Base-by-base conservation (phyloP, 164 flowering plant genomes). In the Houttuynia cordata region DNA sequence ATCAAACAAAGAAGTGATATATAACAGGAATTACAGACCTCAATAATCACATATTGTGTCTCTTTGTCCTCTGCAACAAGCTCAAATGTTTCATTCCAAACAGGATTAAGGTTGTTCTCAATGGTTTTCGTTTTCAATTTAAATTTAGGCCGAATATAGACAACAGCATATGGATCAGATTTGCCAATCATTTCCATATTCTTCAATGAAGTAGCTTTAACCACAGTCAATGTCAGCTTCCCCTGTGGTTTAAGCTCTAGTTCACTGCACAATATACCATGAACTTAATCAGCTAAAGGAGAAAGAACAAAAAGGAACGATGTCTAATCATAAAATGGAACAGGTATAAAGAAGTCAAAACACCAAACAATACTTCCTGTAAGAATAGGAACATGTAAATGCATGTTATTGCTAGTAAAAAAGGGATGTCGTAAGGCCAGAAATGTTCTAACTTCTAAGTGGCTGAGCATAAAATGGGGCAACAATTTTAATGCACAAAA, bases 101-200 rank as follows among this genome's bases (percentile, higher is more conserved):
- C 81, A 64, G 99, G 99, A 74, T 88, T 88, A 53, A 94, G 80
- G 76, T 91, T 94, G 77, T 91, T 84, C 5, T 91, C 83, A 21
- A 91, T 49, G 57, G 75, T 80, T 67, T 85, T 82, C 50, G 99
- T 81, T 70, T 94, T 91, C 53, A 81, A 76, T 75, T 87, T 94
- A 74, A 81, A 81, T 22, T 88, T 64, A 50, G 97, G 97, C 21
- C 91, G 89, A 62, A 94, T 77, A 61, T 79, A 62, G 25, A 87
- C 58, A 69, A 82, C 84, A 25, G 69, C 91, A 68, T 91, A 91
- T 45, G 97, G 99, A 77, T 94, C 99, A 41, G 99, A 94, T 75
- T 94, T 94, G 67, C 99, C 96, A 66, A 94, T 78, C 93, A 91
- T 74, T 75, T 94, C 99, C 96, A 81, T 84, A 77, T 94, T 94